phyloP scores from a whole-genome alignment of 768 basidiomycete species.

The Boletus fagicola region DNA sequence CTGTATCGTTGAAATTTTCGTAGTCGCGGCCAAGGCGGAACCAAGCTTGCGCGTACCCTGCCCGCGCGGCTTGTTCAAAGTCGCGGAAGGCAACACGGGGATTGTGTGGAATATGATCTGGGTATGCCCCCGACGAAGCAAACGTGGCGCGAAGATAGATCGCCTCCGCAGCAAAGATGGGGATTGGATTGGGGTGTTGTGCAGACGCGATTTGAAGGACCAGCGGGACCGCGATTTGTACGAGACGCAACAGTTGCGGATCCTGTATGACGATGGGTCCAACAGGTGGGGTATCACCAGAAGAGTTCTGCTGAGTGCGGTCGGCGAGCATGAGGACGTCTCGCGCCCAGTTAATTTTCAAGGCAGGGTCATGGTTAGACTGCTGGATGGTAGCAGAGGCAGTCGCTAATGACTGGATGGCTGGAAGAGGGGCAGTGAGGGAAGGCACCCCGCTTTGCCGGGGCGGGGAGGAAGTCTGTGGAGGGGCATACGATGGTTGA shows the following conservation, averaged over 20 bases:
- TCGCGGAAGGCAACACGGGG: conserved; percentile 84
- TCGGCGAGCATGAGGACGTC: conserved; percentile 84
- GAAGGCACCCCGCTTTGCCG: conserved; percentile 37
- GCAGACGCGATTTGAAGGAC: conserved; percentile 55
- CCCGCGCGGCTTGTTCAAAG: conserved; percentile 79
- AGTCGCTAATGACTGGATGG: conserved; percentile 54
- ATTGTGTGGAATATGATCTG: conserved; percentile 60
- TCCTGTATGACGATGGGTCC: conserved; percentile 60
- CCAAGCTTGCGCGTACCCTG: conserved; percentile 81
- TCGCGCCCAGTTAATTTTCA: conserved; percentile 74
- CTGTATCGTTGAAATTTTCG: conserved; percentile 76
- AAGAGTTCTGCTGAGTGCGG: conserved; percentile 38
- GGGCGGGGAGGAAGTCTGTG: conserved; percentile 26
- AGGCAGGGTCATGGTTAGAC: conserved; percentile 53
- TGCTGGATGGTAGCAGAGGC: conserved; percentile 52
- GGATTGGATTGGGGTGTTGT: conserved; percentile 35
- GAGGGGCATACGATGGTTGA: conserved; percentile 19
- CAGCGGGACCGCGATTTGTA: conserved; percentile 61
- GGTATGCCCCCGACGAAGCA: conserved; percentile 69
- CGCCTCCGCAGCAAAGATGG: conserved; percentile 62
- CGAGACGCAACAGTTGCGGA: conserved; percentile 55
- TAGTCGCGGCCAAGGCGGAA: conserved; percentile 90
- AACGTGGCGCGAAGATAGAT: conserved; percentile 74
- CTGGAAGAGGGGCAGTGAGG: conserved; percentile 68
- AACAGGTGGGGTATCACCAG: conserved; percentile 41